Evolutionary conservation across 768 basidiomycete genomes (phyloP).

Genomic region (Favolaschia claudopus): DNA sequence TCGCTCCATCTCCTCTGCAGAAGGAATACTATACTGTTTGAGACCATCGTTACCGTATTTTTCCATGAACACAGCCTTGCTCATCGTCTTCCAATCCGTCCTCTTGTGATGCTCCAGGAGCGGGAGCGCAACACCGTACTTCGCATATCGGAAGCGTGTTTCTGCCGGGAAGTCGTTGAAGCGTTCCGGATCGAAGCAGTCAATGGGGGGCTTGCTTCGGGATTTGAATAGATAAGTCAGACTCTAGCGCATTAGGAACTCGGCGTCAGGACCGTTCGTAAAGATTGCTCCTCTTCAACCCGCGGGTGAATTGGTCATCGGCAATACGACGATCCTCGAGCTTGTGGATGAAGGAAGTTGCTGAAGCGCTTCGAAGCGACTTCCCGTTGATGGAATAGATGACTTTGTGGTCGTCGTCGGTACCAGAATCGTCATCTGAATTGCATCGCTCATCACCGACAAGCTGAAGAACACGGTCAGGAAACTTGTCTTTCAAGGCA

Average conservation of each 20-base stretch:
- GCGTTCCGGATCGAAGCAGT: slow-evolving; percentile 33
- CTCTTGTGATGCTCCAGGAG: slow-evolving; percentile 7
- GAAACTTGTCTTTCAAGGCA: not conserved
- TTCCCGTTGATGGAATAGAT: not conserved
- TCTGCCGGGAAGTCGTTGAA: slow-evolving; percentile 30
- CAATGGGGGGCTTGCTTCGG: slow-evolving; percentile 27
- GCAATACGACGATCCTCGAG: not conserved
- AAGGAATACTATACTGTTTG: slow-evolving; percentile 29
- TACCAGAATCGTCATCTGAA: slow-evolving; percentile 4
- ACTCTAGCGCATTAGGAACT: not conserved
- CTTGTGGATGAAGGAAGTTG: not conserved
- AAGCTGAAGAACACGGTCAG: not conserved
- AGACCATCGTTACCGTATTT: slow-evolving; percentile 32
- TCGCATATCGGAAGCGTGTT: slow-evolving; percentile 21
- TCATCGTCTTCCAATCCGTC: slow-evolving; percentile 28
- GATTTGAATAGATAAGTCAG: not conserved
- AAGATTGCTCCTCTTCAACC: not conserved
- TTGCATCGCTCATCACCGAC: not conserved
- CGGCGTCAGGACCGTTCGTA: not conserved
- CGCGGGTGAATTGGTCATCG: not conserved
- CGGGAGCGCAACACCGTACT: slow-evolving; percentile 26
- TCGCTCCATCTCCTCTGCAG: slow-evolving; percentile 26
- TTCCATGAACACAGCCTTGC: slow-evolving; percentile 27
- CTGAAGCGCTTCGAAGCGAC: not conserved
- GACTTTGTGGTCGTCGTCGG: not conserved